Percentiles rank a stretch among this genome's conserved stretches.
These are phyloP conservation scores for Apostasia ramifera DNA, from an alignment of 106 monocot species.

Conservation along the genomic window DNA sequence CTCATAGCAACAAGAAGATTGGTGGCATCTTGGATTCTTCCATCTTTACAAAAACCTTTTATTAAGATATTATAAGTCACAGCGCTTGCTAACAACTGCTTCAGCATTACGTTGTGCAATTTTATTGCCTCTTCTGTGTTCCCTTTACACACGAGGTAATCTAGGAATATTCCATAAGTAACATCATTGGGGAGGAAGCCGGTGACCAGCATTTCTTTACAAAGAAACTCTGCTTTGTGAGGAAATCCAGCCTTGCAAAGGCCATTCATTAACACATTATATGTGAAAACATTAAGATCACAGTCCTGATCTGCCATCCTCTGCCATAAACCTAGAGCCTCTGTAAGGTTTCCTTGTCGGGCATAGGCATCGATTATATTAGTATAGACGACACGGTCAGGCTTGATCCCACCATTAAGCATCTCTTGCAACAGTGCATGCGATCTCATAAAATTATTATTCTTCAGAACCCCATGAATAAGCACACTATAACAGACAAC, in stretches of 20 bases:
- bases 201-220: conserved; percentile 67
- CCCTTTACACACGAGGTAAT: conserved; percentile 50
- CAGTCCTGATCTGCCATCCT: conserved; percentile 45
- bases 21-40: conserved; percentile 44
- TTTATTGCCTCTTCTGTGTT: conserved; percentile 48
- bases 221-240: conserved; percentile 47
- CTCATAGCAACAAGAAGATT: conserved; percentile 49
- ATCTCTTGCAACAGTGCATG: conserved; percentile 45
- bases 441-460: conserved; percentile 19
- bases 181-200: conserved; percentile 48
- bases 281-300: conserved; percentile 56
- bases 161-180: conserved; percentile 69
- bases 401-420: conserved; percentile 43
- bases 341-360: conserved; percentile 33
- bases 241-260: conserved; percentile 66
- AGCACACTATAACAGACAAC: conserved; percentile 65
- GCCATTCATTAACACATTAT: conserved; percentile 57
- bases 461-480: conserved; percentile 44
- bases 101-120: conserved; percentile 55
- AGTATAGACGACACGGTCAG: conserved; percentile 62
- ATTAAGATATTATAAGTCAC: conserved; percentile 75
- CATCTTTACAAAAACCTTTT: conserved; percentile 55
- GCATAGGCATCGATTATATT: conserved; percentile 54
- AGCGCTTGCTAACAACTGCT: conserved; percentile 32
- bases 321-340: conserved; percentile 50